Conservation (phyloP, 148 eudicot genomes). For the Chenopodium suecicum region DNA sequence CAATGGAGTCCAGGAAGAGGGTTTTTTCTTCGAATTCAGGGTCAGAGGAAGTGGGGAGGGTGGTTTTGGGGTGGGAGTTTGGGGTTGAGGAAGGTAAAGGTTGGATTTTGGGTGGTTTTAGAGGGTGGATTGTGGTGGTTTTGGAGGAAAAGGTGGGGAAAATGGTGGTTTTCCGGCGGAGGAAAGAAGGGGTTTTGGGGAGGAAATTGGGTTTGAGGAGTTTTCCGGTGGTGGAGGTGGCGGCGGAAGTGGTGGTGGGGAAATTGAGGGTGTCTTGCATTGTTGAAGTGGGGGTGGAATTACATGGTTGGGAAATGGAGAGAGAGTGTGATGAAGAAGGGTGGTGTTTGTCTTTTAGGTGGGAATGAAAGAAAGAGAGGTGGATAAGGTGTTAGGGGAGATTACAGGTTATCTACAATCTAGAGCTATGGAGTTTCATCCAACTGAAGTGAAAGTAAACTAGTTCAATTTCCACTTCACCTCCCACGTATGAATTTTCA, state of each 20-base stretch:
- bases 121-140: conserved; percentile 15
- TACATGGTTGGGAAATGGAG: conserved; percentile 8
- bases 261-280: conserved; percentile 35
- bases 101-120: conserved; percentile 20
- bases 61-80: background rate
- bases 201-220: conserved; percentile 20
- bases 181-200: conserved; percentile 17
- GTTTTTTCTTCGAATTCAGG: conserved; percentile 53
- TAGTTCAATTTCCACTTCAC: too few species aligned
- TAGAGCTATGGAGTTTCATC: too few species aligned
- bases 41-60: background rate
- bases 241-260: conserved; percentile 19
- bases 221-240: conserved; percentile 6
- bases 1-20: conserved; percentile 73
- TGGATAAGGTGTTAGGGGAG: background rate
- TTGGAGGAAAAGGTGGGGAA: conserved; percentile 29
- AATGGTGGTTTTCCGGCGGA: conserved; percentile 25
- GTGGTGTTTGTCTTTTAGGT: background rate
- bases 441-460: too few species aligned
- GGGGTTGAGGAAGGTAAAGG: background rate
- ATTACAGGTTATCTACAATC: too few species aligned
- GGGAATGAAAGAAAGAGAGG: background rate
- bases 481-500: too few species aligned
- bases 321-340: background rate
- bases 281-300: background rate